phyloP scores from a whole-genome alignment of 441 rosid species.

The Iberis amara region DNA sequence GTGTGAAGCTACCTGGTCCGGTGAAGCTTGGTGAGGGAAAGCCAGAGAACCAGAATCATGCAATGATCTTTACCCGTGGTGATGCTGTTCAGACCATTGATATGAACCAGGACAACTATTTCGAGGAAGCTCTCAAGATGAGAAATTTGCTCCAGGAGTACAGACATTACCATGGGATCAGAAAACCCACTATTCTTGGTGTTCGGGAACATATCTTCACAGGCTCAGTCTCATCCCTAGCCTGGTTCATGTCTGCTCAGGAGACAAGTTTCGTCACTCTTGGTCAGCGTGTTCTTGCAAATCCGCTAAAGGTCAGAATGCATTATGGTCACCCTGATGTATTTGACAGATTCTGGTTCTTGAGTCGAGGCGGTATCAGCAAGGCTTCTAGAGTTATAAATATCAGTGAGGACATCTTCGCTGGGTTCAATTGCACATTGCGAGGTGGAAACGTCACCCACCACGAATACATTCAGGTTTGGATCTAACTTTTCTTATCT shows the following conservation, averaged over 20 bases:
- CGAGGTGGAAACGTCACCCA: constrained; percentile 73
- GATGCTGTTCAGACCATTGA: constrained; percentile 77
- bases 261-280: constrained; percentile 68
- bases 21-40: constrained; percentile 75
- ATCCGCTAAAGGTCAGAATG: constrained; percentile 65
- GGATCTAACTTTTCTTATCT: constrained; percentile 20
- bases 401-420: constrained; percentile 72
- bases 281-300: constrained; percentile 71
- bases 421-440: constrained; percentile 67
- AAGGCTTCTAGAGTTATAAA: constrained; percentile 67
- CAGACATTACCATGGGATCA: constrained; percentile 42
- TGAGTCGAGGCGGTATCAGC: constrained; percentile 64
- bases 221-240: constrained; percentile 67
- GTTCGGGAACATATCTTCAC: constrained; percentile 71
- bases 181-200: constrained; percentile 68
- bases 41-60: constrained; percentile 76
- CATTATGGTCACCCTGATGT: constrained; percentile 79
- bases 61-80: constrained; percentile 69
- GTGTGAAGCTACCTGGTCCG: constrained; percentile 70
- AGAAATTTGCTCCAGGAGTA: constrained; percentile 66
- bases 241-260: constrained; percentile 76
- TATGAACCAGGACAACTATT: constrained; percentile 76
- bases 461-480: constrained; percentile 69
- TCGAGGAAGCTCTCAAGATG: constrained; percentile 74
- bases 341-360: constrained; percentile 70